These are phyloP conservation scores for Arxiozyma heterogenica DNA, from an alignment of 1,139 yeast species.

Conservation along the genomic window DNA sequence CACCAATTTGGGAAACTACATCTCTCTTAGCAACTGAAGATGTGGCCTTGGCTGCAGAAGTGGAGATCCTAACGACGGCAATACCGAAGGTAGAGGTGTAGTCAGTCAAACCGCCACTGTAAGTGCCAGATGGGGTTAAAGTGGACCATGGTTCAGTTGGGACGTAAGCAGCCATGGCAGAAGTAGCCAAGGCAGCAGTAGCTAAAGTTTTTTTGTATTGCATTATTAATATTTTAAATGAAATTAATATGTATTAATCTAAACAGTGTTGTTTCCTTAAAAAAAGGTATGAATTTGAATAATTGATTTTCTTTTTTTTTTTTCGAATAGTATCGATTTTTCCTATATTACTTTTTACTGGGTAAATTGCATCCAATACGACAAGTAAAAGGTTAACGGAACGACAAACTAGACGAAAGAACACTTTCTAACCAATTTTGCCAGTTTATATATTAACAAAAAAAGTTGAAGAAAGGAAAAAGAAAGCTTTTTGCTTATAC, in stretches of 20 bases:
- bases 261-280: neutral
- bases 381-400: too few relatives aligned
- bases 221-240: slow-evolving; percentile 19
- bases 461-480: too few relatives aligned
- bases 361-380: too few relatives aligned
- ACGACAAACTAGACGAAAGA: neutral
- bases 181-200: slow-evolving; percentile 21
- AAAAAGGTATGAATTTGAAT: neutral
- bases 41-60: slow-evolving; percentile 49
- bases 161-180: slow-evolving; percentile 35
- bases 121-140: too few relatives aligned
- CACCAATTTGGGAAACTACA: too few relatives aligned
- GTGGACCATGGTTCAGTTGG: too few relatives aligned
- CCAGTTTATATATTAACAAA: neutral
- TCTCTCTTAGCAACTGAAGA: too few relatives aligned
- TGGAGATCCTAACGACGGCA: slow-evolving; percentile 48
- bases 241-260: too few relatives aligned
- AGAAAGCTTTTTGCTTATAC: neutral
- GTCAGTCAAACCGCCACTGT: too few relatives aligned
- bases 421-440: neutral
- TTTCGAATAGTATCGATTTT: too few relatives aligned
- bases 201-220: slow-evolving; percentile 28
- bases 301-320: neutral
- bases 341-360: too few relatives aligned
- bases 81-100: slow-evolving; percentile 59